These are phyloP conservation scores for Zasmidium cellare DNA, from an alignment of 2,329 filamentous ascomycete genomes.

Conservation along the genomic window DNA sequence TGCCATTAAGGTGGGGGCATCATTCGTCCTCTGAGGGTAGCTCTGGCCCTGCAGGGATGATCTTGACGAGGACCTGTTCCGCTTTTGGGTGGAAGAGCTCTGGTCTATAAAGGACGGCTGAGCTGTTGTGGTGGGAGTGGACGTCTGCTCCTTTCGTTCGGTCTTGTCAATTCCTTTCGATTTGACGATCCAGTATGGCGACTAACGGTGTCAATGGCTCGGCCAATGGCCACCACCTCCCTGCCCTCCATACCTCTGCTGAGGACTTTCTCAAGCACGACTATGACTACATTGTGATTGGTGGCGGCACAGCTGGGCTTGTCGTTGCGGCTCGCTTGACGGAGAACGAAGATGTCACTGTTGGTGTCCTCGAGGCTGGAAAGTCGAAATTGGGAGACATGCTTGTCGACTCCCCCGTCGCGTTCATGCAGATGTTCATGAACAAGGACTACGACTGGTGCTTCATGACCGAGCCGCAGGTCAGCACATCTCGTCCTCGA, in stretches of 20 bases:
- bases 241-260: slow-evolving; percentile 26
- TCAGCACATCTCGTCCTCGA: slow-evolving; percentile 6
- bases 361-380: slow-evolving; percentile 37
- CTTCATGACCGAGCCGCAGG: slow-evolving; percentile 25
- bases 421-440: slow-evolving; percentile 28
- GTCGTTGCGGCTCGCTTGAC: slow-evolving; percentile 32
- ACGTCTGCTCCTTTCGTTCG: too few species aligned
- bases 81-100: background rate
- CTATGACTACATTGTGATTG: slow-evolving; percentile 33
- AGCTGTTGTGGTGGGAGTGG: background rate
- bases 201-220: slow-evolving; percentile 22
- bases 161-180: background rate
- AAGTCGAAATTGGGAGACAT: slow-evolving; percentile 26
- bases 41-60: background rate
- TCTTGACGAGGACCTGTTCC: background rate
- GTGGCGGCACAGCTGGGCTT: slow-evolving; percentile 35
- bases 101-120: background rate
- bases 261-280: slow-evolving; percentile 29
- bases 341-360: slow-evolving; percentile 33
- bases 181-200: slow-evolving; percentile 14
- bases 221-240: slow-evolving; percentile 18
- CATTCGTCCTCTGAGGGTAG: background rate
- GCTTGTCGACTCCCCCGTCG: slow-evolving; percentile 25
- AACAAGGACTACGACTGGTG: slow-evolving; percentile 28
- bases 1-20: background rate